These are phyloP conservation scores for Malassezia sympodialis DNA, from an alignment of 1,284 basidiomycete species.

Conservation along the genomic window DNA sequence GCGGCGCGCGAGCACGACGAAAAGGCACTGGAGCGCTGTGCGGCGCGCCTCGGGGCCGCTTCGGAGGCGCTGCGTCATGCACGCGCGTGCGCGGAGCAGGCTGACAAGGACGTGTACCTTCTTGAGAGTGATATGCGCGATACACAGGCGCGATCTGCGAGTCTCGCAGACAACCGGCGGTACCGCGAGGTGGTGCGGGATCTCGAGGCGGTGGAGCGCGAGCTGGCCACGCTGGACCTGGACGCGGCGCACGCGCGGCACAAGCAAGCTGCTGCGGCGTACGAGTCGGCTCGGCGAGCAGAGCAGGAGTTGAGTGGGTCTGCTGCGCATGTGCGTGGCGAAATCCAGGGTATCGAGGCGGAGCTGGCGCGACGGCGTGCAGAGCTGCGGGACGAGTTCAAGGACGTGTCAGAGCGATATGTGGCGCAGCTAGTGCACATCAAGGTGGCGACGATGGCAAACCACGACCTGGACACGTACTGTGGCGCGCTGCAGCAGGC, in stretches of 20 bases:
- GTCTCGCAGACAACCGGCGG: constrained; percentile 75
- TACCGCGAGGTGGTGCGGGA: constrained; percentile 62
- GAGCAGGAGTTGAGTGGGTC: constrained; percentile 65
- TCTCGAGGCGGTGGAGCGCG: constrained; percentile 59
- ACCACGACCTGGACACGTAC: constrained; percentile 71
- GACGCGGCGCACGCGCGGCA: constrained; percentile 43
- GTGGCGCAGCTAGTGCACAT: constrained; percentile 84
- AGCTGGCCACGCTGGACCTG: constrained; percentile 56
- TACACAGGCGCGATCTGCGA: constrained; percentile 51
- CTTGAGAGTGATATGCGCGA: constrained; percentile 48
- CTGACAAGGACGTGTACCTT: constrained; percentile 25
- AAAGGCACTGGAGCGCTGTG: constrained; percentile 54
- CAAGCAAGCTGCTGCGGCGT: constrained; percentile 72
- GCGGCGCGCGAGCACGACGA: not conserved
- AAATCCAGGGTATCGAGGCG: constrained; percentile 29
- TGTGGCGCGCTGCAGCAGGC: constrained; percentile 85
- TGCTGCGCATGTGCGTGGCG: constrained; percentile 45
- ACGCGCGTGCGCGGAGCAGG: constrained; percentile 21
- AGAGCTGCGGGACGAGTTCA: constrained; percentile 72
- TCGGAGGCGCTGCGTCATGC: constrained; percentile 22
- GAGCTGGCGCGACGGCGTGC: constrained; percentile 54
- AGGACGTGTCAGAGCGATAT: constrained; percentile 73
- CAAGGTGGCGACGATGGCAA: constrained; percentile 54
- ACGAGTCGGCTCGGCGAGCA: constrained; percentile 59
- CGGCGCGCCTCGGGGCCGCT: constrained; percentile 36